A percentile compares a stretch with the other conserved stretches of the same genome.
Evolutionary conservation across 2,329 filamentous ascomycete genomes (phyloP).

Genomic region (Colletotrichum sp.): DNA sequence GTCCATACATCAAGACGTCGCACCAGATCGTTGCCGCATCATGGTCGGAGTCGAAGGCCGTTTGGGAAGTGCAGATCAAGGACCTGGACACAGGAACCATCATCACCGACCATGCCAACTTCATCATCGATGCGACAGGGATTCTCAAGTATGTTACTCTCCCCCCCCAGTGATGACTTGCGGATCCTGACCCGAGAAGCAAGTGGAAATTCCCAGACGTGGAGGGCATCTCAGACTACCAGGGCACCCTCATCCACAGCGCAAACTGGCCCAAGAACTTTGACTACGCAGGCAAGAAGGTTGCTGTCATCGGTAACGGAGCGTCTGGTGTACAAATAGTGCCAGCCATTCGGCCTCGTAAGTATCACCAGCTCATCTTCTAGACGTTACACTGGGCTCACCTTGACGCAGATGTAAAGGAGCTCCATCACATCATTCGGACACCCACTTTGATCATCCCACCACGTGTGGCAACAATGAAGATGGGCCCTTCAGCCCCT

Average conservation of each 20-base stretch:
- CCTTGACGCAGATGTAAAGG: constrained; percentile 38
- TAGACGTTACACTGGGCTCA: background rate
- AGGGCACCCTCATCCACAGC: constrained; percentile 57
- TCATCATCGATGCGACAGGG: constrained; percentile 55
- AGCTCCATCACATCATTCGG: constrained; percentile 46
- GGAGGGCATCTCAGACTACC: constrained; percentile 48
- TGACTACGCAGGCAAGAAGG: constrained; percentile 53
- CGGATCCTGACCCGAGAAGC: constrained; percentile 32
- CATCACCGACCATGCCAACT: constrained; percentile 52
- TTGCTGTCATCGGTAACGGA: constrained; percentile 63
- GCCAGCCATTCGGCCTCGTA: constrained; percentile 52
- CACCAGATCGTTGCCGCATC: constrained; percentile 46
- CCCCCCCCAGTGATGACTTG: background rate
- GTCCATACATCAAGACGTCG: constrained; percentile 45
- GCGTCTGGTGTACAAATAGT: constrained; percentile 60
- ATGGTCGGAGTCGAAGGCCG: constrained; percentile 48
- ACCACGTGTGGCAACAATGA: constrained; percentile 36
- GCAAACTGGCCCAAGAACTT: constrained; percentile 58
- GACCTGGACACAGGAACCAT: constrained; percentile 40
- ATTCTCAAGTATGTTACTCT: constrained; percentile 53
- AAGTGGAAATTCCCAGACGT: constrained; percentile 60
- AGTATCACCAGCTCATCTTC: constrained; percentile 7
- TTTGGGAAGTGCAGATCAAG: constrained; percentile 47
- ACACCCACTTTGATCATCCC: constrained; percentile 48
- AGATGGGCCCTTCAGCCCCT: constrained; percentile 36